Conservation (phyloP, 768 basidiomycete species). For the Boletus subparvulus region DNA sequence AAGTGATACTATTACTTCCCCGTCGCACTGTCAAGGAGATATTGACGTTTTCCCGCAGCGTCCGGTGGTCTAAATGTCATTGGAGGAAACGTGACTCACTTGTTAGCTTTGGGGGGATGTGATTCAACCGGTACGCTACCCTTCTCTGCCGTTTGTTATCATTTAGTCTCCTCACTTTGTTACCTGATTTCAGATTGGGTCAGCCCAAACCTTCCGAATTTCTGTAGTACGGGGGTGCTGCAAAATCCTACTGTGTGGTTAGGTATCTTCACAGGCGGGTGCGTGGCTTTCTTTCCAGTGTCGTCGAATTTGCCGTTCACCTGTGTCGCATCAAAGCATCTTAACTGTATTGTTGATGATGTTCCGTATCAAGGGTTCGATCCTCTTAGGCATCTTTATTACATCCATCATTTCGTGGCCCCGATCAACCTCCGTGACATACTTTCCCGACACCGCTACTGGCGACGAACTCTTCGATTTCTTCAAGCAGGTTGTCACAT, state of each 20-base stretch:
- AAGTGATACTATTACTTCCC: conserved; percentile 39
- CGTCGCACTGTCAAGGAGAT: background rate
- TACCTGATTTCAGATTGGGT: conserved; percentile 40
- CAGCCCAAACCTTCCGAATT: conserved; percentile 46
- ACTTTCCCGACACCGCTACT: conserved; percentile 67
- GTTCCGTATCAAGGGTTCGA: conserved; percentile 81
- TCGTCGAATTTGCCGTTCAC: conserved; percentile 4
- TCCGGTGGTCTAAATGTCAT: conserved; percentile 70
- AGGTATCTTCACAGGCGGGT: conserved; percentile 86
- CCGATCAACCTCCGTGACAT: conserved; percentile 75
- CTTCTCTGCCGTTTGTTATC: conserved; percentile 1
- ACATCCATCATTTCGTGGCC: conserved; percentile 90
- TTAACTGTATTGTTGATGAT: conserved; percentile 79
- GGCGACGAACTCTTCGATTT: conserved; percentile 78
- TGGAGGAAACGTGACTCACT: conserved; percentile 66
- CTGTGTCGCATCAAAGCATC: conserved; percentile 45
- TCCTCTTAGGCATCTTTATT: conserved; percentile 79
- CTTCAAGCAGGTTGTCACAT: conserved; percentile 82
- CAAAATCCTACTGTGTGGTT: conserved; percentile 82
- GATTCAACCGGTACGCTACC: conserved; percentile 40
- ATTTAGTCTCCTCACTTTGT: conserved; percentile 6
- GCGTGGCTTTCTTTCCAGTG: conserved; percentile 21
- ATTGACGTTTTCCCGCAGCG: conserved; percentile 39
- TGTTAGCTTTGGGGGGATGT: conserved; percentile 82
- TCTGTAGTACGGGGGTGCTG: conserved; percentile 64